These are phyloP conservation scores for Candida maltosa DNA, from an alignment of 805 yeast species.

Conservation along the genomic window DNA sequence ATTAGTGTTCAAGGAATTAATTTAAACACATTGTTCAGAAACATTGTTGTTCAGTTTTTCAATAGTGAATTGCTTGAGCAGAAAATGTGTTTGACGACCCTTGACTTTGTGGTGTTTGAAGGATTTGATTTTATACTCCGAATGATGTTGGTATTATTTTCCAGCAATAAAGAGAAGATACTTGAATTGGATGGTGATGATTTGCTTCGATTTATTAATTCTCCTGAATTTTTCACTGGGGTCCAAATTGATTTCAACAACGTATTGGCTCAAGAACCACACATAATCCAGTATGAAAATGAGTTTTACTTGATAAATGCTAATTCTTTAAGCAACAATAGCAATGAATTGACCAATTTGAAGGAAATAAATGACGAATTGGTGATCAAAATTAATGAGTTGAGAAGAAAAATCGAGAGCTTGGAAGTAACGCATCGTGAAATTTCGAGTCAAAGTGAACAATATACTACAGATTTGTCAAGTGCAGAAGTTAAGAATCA, in stretches of 20 bases:
- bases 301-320: conserved; percentile 36
- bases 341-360: conserved; percentile 34
- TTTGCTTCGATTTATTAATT: conserved; percentile 16
- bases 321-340: conserved; percentile 34
- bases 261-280: conserved; percentile 18
- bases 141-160: conserved; percentile 22
- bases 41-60: conserved; percentile 17
- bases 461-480: conserved; percentile 18
- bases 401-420: conserved; percentile 24
- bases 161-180: conserved; percentile 13
- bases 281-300: conserved; percentile 32
- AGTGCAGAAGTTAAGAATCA: conserved; percentile 18
- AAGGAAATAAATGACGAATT: conserved; percentile 37
- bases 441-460: conserved; percentile 30
- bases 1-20: conserved; percentile 35
- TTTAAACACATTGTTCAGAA: conserved; percentile 18
- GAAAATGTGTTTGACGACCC: conserved; percentile 10
- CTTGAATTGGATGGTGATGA: conserved; percentile 21
- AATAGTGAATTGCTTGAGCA: conserved; percentile 9
- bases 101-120: conserved; percentile 38
- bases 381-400: conserved; percentile 19
- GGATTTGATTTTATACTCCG: conserved; percentile 35
- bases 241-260: conserved; percentile 9
- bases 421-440: conserved; percentile 34
- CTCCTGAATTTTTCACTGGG: conserved; percentile 14